A percentile compares a stretch with the other conserved stretches of the same genome.
Conservation (phyloP, 2,329 filamentous ascomycete genomes). For the Diaporthe caulivora region DNA sequence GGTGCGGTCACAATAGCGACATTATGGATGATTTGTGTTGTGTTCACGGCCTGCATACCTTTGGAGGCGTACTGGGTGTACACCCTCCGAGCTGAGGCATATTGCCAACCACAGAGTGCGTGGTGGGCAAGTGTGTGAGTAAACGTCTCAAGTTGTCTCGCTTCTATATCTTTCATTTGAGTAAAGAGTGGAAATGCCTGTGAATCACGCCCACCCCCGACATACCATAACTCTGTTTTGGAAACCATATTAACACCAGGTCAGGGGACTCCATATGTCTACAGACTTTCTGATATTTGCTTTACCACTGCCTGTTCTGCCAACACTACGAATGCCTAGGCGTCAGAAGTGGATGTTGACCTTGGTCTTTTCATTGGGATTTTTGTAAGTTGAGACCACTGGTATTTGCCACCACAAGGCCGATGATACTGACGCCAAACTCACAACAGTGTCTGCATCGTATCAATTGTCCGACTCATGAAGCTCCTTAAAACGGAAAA, state of each 20-base stretch:
- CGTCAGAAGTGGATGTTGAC: conserved; percentile 54
- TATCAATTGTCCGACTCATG: conserved; percentile 50
- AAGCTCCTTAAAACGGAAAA: conserved; percentile 43
- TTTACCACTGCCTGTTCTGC: conserved; percentile 57
- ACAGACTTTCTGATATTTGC: conserved; percentile 46
- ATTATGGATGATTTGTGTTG: conserved; percentile 45
- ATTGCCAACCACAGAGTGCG: conserved; percentile 20
- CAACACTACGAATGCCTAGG: conserved; percentile 55
- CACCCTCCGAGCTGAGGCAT: conserved; percentile 31
- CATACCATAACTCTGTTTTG: too few species aligned
- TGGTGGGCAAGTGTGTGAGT: conserved; percentile 43
- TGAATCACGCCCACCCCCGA: too few species aligned
- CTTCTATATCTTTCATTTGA: neutral
- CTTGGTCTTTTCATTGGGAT: conserved; percentile 56
- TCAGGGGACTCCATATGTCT: conserved; percentile 42
- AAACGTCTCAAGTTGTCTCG: too few species aligned
- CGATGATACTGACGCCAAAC: neutral
- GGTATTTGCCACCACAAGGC: neutral
- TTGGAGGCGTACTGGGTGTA: conserved; percentile 49
- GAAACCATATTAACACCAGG: neutral
- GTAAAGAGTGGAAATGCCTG: too few species aligned
- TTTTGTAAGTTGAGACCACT: conserved; percentile 49
- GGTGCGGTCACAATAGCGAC: conserved; percentile 44
- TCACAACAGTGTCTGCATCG: conserved; percentile 50
- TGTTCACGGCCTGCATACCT: conserved; percentile 48